Conservation (phyloP, 352 stramenopile species). For the Phytophthora syringae region DNA sequence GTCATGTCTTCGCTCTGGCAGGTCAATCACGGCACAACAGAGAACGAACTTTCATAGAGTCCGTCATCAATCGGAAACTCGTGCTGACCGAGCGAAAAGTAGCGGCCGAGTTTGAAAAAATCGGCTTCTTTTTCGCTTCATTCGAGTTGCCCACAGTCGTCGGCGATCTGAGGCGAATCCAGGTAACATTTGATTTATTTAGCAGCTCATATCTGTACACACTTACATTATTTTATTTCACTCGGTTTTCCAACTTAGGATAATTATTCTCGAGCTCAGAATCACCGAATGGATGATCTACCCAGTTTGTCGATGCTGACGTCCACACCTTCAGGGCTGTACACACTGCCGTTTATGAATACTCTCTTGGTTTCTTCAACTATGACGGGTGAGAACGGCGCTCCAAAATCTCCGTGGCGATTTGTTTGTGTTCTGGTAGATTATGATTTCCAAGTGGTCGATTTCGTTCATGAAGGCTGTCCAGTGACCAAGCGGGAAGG, state of each 20-base stretch:
- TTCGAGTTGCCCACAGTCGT: slow-evolving; percentile 59
- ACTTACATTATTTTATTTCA: not conserved
- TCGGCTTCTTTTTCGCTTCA: slow-evolving; percentile 63
- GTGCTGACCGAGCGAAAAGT: slow-evolving; percentile 73
- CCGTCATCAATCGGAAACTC: slow-evolving; percentile 65
- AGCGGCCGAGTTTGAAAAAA: slow-evolving; percentile 47
- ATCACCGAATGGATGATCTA: slow-evolving; percentile 64
- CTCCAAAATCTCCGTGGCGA: slow-evolving; percentile 43
- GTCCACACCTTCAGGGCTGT: slow-evolving; percentile 46
- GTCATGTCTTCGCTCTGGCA: slow-evolving; percentile 61
- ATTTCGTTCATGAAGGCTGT: slow-evolving; percentile 66
- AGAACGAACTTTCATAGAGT: slow-evolving; percentile 64
- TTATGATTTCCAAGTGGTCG: slow-evolving; percentile 65
- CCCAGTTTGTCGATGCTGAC: slow-evolving; percentile 63
- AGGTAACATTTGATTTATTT: slow-evolving; percentile 32
- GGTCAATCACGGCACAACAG: slow-evolving; percentile 47
- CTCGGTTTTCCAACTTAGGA: too few relatives aligned
- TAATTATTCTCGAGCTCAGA: slow-evolving; percentile 52
- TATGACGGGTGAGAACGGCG: slow-evolving; percentile 30
- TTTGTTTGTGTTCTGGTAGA: slow-evolving; percentile 66
- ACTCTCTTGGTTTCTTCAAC: slow-evolving; percentile 53
- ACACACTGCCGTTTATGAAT: slow-evolving; percentile 56
- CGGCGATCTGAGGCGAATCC: slow-evolving; percentile 52
- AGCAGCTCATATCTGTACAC: too few relatives aligned
- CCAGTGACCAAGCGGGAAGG: slow-evolving; percentile 38